Conservation (phyloP, 345 rosid genomes). For the Erodium maritimum region DNA sequence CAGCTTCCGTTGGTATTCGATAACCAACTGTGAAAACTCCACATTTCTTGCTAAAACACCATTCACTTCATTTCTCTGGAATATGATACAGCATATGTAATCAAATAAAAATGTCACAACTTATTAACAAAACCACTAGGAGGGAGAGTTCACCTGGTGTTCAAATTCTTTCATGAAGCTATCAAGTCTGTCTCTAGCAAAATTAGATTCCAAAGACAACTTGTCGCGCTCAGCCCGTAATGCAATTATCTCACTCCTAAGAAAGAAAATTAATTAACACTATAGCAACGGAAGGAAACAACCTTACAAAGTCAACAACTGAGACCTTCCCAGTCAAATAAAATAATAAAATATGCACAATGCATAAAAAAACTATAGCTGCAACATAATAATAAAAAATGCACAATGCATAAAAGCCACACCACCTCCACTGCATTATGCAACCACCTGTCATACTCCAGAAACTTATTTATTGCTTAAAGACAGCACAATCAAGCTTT, state of each 20-base stretch:
- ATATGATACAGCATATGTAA: conserved; percentile 5
- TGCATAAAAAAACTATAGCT: no score
- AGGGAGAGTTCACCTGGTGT: conserved; percentile 42
- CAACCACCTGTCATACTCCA: no score
- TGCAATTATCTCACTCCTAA: conserved; percentile 59
- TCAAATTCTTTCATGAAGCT: conserved; percentile 64
- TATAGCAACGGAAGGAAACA: neutral
- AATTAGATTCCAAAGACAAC: conserved; percentile 57
- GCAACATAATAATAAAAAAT: no score
- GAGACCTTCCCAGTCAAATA: neutral
- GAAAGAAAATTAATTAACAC: neutral
- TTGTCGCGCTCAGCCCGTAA: conserved; percentile 71
- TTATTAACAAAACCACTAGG: neutral
- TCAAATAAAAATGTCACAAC: neutral
- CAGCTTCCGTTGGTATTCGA: conserved; percentile 68
- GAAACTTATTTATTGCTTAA: no score
- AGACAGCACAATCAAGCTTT: no score
- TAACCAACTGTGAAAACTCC: conserved; percentile 70
- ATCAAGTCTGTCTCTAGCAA: conserved; percentile 64
- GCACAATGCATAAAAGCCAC: no score
- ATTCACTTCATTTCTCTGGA: conserved; percentile 56
- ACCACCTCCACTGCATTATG: no score
- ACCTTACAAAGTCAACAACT: neutral
- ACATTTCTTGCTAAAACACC: conserved; percentile 66
- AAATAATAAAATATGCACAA: no score